Conservation (phyloP, 306 rosid species). For the Dryas octopetala region DNA sequence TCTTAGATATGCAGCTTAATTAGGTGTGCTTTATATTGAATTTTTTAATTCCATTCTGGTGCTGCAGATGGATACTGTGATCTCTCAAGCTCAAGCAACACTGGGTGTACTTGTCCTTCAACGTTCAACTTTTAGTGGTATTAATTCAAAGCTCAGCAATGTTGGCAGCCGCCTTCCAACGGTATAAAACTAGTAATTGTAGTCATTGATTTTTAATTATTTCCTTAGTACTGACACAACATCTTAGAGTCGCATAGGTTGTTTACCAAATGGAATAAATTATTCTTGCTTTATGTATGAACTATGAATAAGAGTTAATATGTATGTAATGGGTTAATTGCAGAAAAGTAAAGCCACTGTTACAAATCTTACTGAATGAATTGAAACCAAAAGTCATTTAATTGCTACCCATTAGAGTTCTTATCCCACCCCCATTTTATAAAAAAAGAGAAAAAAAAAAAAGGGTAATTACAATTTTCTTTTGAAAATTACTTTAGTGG, state of each 20-base stretch:
- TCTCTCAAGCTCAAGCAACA: conserved; percentile 98
- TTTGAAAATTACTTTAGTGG: no score
- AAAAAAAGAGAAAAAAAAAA: no score
- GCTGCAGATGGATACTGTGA: conserved; percentile 75
- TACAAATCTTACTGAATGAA: not conserved
- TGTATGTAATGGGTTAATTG: not conserved
- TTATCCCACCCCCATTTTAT: no score
- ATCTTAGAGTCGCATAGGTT: not conserved
- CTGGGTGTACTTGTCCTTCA: conserved; percentile 83
- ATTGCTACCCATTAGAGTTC: no score
- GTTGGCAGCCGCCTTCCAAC: conserved; percentile 93
- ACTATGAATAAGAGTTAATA: not conserved
- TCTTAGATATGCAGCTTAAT: not conserved
- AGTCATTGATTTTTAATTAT: conserved; percentile 10
- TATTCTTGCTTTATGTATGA: not conserved
- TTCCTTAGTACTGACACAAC: not conserved
- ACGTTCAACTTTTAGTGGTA: conserved; percentile 92
- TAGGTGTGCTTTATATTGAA: not conserved
- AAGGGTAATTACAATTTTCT: no score
- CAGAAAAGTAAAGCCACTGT: not conserved
- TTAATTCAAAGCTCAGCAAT: conserved; percentile 90
- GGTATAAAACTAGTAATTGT: conserved; percentile 44
- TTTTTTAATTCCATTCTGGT: not conserved
- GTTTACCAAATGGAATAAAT: not conserved
- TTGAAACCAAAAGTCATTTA: not conserved